Evolutionary conservation across 139 green algal species (phyloP), one percentile per base, ranked within the genome.

Genomic region (Microglena sp.): DNA sequence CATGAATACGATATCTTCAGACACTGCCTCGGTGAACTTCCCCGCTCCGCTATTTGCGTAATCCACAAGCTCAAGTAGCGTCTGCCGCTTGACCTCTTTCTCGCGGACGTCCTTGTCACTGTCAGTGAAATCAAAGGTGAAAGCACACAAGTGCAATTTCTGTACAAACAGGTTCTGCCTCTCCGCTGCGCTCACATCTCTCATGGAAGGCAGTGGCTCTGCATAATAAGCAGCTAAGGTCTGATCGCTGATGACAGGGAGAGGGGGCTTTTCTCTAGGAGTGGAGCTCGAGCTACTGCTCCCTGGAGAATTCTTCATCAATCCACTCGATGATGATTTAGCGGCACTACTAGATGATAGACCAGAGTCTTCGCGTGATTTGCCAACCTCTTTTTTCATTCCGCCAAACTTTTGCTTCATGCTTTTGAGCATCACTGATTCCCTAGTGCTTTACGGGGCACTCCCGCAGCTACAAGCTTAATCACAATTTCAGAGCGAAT

Each of bases 31-130:
- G 11, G 76, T 96, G 72, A 99, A 97, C 80, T 97, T 98, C 33
- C 92, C 94, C 32, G 77, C 75, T 33, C 87, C 90, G 8, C 69
- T 79, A 78, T 98, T 98, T 31, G 97, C 89, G 55, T 97, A 97
- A 57, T 99, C 94, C 27, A 98, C 93, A 24, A 99, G 82, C 82
- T 99, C 94, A 75, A 97, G 74, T 67, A 99, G 77, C 40, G 93
- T 96, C 67, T 94, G 86, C 36, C 94, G 80, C 78, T 99, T 99
- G 31, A 98, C 87, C 81, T 99, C 94, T 75, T 99, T 99, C 76
- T 99, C 94, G 60, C 84, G 77, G 32, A 95, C 84, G 58, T 92
- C 60, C 57, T 83, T 80, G n/a, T 77, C 80, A 22, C 83, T 74
- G 74, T 98, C 89, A 11, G 74, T 85, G 65, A 99, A 98, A 65